Evolutionary conservation across 1,284 basidiomycete genomes (phyloP).

Genomic region (Testicularia cyperi): DNA sequence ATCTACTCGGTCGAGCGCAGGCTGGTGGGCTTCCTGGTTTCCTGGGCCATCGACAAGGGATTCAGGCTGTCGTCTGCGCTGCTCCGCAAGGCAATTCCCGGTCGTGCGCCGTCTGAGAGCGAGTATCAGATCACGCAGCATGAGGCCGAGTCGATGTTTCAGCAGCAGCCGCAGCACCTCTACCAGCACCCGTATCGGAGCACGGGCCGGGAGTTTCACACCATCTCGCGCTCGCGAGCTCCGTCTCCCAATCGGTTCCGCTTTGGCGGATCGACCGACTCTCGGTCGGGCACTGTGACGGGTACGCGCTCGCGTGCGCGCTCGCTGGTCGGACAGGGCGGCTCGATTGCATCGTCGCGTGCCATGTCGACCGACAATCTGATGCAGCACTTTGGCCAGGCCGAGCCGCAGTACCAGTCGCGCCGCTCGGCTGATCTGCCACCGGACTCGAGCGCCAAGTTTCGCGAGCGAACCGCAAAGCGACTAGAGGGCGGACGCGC

Average conservation of each 20-base stretch:
- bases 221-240: slow-evolving; percentile 50
- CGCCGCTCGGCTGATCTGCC: slow-evolving; percentile 35
- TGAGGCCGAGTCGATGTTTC: slow-evolving; percentile 31
- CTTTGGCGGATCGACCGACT: slow-evolving; percentile 13
- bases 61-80: slow-evolving; percentile 42
- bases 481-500: slow-evolving; percentile 30
- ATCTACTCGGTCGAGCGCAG: slow-evolving; percentile 52
- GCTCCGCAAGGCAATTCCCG: slow-evolving; percentile 28
- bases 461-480: slow-evolving; percentile 29
- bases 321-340: slow-evolving; percentile 34
- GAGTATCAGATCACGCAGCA: slow-evolving; percentile 22
- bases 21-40: slow-evolving; percentile 48
- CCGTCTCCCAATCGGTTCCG: slow-evolving; percentile 44
- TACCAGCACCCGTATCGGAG: neutral
- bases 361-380: slow-evolving; percentile 46
- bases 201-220: slow-evolving; percentile 28
- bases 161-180: slow-evolving; percentile 1
- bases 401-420: slow-evolving; percentile 4
- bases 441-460: slow-evolving; percentile 46
- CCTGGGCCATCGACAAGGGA: slow-evolving; percentile 51
- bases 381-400: slow-evolving; percentile 19
- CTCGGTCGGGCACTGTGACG: slow-evolving; percentile 21
- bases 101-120: slow-evolving; percentile 3
- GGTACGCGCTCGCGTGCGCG: slow-evolving; percentile 48
- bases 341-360: slow-evolving; percentile 23